Percentiles rank a stretch among this genome's conserved stretches.
Evolutionary conservation across 176 grass and related monocot species (phyloP).

Genomic region (Leersia perrieri): DNA sequence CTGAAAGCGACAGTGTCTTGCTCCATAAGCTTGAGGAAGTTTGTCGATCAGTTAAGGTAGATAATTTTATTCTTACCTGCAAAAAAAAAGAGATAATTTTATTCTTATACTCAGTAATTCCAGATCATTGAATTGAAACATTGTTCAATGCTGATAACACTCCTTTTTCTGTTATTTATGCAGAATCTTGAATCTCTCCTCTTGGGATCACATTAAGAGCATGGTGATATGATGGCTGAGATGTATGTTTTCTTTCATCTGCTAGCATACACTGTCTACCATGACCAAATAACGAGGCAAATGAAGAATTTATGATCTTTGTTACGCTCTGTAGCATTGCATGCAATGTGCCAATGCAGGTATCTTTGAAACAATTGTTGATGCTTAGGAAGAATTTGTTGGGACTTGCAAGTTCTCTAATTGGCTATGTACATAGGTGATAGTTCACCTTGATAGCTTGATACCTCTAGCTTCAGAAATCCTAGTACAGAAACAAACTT

Average conservation of each 20-base stretch:
- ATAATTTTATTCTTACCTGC: neutral
- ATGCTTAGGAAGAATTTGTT: neutral
- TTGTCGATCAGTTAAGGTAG: constrained; percentile 53
- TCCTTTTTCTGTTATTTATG: neutral
- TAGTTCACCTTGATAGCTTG: too few relatives aligned
- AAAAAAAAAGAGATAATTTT: constrained; percentile 5
- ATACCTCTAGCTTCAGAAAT: neutral
- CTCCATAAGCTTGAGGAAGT: constrained; percentile 66
- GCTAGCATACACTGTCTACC: neutral
- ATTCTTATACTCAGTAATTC: neutral
- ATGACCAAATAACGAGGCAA: neutral
- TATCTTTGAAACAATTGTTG: neutral
- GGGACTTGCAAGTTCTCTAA: neutral
- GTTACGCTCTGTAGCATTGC: neutral
- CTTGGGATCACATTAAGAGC: constrained; percentile 20
- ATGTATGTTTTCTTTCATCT: neutral
- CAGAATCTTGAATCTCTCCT: constrained; percentile 68
- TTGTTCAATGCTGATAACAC: neutral
- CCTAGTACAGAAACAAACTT: neutral
- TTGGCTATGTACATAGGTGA: neutral
- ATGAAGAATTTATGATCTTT: neutral
- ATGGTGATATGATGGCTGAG: neutral
- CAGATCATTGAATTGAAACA: neutral
- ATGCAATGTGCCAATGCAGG: neutral
- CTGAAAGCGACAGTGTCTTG: constrained; percentile 36